Evolutionary conservation across 2,329 filamentous ascomycete genomes (phyloP), one percentile per base, ranked within the genome.

Genomic region (Fusarium brachygibbosum): DNA sequence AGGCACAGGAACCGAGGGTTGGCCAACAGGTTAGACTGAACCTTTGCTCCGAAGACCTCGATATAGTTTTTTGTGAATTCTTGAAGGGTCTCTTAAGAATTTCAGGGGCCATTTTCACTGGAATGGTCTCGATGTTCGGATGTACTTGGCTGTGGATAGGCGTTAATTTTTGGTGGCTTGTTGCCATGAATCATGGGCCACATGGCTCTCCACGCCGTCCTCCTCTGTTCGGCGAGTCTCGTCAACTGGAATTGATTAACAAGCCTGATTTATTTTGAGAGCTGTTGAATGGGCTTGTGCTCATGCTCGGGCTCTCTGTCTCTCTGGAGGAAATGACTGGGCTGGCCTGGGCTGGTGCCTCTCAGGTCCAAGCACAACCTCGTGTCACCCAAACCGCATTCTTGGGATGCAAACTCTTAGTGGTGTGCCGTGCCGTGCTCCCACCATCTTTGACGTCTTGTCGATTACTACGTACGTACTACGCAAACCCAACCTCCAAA

Each of bases 61-160:
- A 68, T 56, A 70, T 69, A 68, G 67, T 69, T 69, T 63, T 29
- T 48, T 46, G 21, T 35, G 41, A 70, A 68, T 60, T 68, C 62
- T 59, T 62, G 40, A 25, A 48, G 17, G 50, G 41, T 19, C 67
- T 55, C 59, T 63, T 63, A 67, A 57, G 58, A 53, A 63, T 56
- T 42, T 60, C 67, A 70, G 58, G 67, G 67, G 58, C 63, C 48
- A 42, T 14, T 37, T 31, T 31, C 32, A 60, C 53, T 59, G 67
- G 67, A 69, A 69, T 69, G 67, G 50, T 64, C 63, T 64, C 29
- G 48, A 46, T 42, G 45, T 48, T 70, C 62, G 67, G 50, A 21
- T 55, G 55, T 51, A 53, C 31, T 32, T 34, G 37, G 32, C 34
- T n/a, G 53, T 52, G 54, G 21, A 32, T 41, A 17, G 19, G 53